Evolutionary conservation across 2,329 filamentous ascomycete species (phyloP).

Genomic region (Pseudocercospora crystallina): DNA sequence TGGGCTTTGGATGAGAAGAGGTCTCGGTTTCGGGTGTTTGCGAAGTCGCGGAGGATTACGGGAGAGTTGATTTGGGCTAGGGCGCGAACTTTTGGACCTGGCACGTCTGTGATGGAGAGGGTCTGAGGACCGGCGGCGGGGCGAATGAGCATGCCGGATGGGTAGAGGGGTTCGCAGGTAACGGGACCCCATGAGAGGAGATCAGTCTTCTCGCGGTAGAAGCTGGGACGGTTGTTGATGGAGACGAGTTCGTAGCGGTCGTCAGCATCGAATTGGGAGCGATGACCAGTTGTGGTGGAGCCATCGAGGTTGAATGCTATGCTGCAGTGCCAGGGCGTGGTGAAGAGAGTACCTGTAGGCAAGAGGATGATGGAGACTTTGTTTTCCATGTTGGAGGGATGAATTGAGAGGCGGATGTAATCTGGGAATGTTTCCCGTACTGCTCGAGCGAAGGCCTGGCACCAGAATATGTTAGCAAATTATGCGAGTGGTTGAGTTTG

Average conservation of each 20-base stretch:
- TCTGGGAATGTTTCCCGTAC: slow-evolving; percentile 13
- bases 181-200: slow-evolving; percentile 11
- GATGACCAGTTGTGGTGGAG: slow-evolving; percentile 17
- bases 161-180: slow-evolving; percentile 16
- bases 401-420: slow-evolving; percentile 15
- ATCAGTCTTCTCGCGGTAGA: slow-evolving; percentile 14
- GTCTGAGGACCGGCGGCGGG: slow-evolving; percentile 7
- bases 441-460: slow-evolving; percentile 15
- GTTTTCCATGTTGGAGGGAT: slow-evolving; percentile 8
- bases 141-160: slow-evolving; percentile 11
- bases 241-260: slow-evolving; percentile 14
- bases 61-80: slow-evolving; percentile 15
- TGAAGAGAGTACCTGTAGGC: slow-evolving; percentile 14
- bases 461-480: background rate
- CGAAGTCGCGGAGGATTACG: slow-evolving; percentile 14
- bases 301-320: slow-evolving; percentile 24
- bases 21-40: slow-evolving; percentile 12
- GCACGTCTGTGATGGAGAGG: slow-evolving; percentile 8
- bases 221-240: slow-evolving; percentile 14
- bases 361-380: slow-evolving; percentile 14
- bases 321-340: slow-evolving; percentile 20
- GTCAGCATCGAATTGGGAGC: slow-evolving; percentile 12
- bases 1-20: slow-evolving; percentile 11
- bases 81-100: slow-evolving; percentile 12
- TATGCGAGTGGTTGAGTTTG: too few species aligned